These are phyloP conservation scores for Fusarium kyushuense DNA, from an alignment of 2,329 filamentous ascomycete species.

Conservation along the genomic window DNA sequence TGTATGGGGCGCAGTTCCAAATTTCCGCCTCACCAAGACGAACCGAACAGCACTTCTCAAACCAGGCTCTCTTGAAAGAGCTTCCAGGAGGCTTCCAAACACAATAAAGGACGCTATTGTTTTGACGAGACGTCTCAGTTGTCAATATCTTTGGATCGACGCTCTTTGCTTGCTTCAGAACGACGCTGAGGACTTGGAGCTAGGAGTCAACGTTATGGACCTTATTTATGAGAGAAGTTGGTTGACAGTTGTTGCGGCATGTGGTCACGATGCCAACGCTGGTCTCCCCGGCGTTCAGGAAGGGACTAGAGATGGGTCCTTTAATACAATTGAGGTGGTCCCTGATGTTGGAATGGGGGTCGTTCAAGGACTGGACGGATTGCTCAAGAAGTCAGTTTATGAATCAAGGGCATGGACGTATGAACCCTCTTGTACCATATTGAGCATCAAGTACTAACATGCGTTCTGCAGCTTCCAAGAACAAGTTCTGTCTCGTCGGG, in stretches of 20 bases:
- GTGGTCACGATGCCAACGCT: conserved; percentile 17
- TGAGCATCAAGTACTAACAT: background rate
- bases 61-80: background rate
- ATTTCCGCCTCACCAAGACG: conserved; percentile 16
- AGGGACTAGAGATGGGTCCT: background rate
- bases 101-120: conserved; percentile 11
- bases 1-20: conserved; percentile 20
- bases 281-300: conserved; percentile 4
- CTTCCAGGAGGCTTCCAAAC: background rate
- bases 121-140: background rate
- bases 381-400: background rate
- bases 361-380: background rate
- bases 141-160: conserved; percentile 23
- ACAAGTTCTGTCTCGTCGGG: background rate
- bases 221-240: conserved; percentile 23
- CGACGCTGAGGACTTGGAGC: conserved; percentile 1
- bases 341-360: conserved; percentile 10
- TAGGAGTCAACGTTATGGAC: conserved; percentile 19
- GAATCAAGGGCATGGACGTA: conserved; percentile 27
- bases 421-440: accelerated
- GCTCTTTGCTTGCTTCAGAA: conserved; percentile 8
- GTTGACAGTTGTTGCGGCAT: conserved; percentile 23
- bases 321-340: background rate
- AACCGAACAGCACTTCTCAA: conserved; percentile 5
- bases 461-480: conserved; percentile 23